Percentiles rank a stretch among this genome's conserved stretches.
Conservation (phyloP, 768 basidiomycete genomes). For the Mycena leptocephala region DNA sequence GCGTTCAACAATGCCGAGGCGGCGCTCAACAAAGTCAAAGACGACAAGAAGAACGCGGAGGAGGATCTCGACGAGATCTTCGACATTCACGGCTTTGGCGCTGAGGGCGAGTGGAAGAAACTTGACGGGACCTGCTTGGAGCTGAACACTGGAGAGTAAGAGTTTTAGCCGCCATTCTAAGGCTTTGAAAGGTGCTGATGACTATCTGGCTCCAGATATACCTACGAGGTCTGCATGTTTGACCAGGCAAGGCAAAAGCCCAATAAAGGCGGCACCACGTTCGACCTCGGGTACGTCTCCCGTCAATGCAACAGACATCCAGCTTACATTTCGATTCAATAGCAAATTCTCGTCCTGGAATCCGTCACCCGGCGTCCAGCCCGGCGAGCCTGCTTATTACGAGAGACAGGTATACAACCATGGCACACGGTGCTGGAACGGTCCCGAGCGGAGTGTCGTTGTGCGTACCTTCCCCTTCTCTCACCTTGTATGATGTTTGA, state of each 20-base stretch:
- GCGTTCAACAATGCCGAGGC: slow-evolving; percentile 76
- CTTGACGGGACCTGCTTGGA: slow-evolving; percentile 87
- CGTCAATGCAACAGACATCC: not conserved
- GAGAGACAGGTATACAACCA: slow-evolving; percentile 85
- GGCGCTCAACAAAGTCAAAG: slow-evolving; percentile 65
- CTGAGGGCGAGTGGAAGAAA: slow-evolving; percentile 96
- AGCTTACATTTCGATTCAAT: slow-evolving; percentile 25
- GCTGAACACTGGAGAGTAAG: slow-evolving; percentile 92
- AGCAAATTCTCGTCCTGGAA: slow-evolving; percentile 92
- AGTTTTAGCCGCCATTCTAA: slow-evolving; percentile 42
- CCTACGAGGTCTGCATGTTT: slow-evolving; percentile 95
- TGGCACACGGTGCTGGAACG: slow-evolving; percentile 97
- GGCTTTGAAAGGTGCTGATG: not conserved
- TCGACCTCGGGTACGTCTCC: slow-evolving; percentile 84
- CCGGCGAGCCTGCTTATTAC: slow-evolving; percentile 84
- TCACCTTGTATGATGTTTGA: not conserved
- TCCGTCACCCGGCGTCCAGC: slow-evolving; percentile 65
- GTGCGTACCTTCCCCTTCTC: slow-evolving; percentile 57
- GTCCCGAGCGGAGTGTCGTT: slow-evolving; percentile 89
- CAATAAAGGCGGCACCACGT: slow-evolving; percentile 80
- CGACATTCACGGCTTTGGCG: slow-evolving; percentile 76
- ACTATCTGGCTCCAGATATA: slow-evolving; percentile 72
- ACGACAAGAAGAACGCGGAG: slow-evolving; percentile 69
- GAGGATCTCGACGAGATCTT: slow-evolving; percentile 79
- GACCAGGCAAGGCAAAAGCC: slow-evolving; percentile 91